Base-by-base conservation (phyloP, 768 basidiomycete genomes). In the Galerina sulciceps region DNA sequence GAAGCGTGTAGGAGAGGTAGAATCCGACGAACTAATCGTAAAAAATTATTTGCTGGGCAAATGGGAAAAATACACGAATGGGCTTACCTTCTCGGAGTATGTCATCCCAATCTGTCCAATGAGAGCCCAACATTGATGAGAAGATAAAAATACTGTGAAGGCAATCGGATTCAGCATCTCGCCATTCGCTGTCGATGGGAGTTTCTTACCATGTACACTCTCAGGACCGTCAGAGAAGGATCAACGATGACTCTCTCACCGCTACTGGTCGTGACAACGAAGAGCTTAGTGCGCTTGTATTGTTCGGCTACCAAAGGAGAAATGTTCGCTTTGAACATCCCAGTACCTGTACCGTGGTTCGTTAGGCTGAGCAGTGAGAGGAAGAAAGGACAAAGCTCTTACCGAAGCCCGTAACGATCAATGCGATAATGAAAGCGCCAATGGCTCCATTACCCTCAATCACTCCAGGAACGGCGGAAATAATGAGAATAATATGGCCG, bases 241-340 rank as follows among this genome's bases (percentile, higher is more conserved):
- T 93, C 91, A 23, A 93, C 83, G 60, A 93, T 85, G 44, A 93
- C 89, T 17, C 84, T 76, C 66, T 91, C 88, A 18, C 91, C 91
- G 36, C 57, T 72, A 46, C 74, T 78, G 1, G 77, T 82, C 9
- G 76, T 80, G 3, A 67, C 38, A 31, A 90, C 73, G 69, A 86
- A 89, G 13, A 79, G 75, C 59, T 77, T 79, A 10, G 81, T 84
- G 46, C 79, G 76, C 55, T 73, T 79, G 66, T 88, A 88, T 66
- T 93, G 91, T 68, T 93, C 91, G 6, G 91, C 91, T 20, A 93
- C 80, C 62, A 93, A 76, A 1, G 91, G 90, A 0, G 86, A 88
- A 60, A 93, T 86, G 69, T 91, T 92, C 1, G 86, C 73, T 73
- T 93, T 91, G 82, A 92, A 90, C 20, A 86, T 75, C 6, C 89